phyloP scores from a whole-genome alignment of 208 protist genomes.

The Naegleria lovaniensis region DNA sequence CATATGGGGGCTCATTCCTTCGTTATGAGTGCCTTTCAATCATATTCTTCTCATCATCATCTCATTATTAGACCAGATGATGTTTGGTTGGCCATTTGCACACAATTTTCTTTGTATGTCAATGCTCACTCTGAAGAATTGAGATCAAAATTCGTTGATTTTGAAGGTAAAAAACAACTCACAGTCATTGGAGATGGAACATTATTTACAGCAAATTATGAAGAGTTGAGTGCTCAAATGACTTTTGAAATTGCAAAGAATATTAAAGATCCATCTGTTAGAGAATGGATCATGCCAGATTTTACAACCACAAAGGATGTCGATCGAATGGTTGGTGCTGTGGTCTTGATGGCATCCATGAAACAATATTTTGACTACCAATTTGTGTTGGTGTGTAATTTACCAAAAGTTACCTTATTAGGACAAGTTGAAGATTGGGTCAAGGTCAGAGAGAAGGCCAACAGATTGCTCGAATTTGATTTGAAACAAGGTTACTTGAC shows the following conservation, averaged over 20 bases:
- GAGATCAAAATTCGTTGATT: neutral
- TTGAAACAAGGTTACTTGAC: neutral
- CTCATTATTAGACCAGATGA: constrained; percentile 17
- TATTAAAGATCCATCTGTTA: neutral
- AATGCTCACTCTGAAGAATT: neutral
- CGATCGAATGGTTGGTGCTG: neutral
- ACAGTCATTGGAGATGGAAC: neutral
- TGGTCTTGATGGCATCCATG: neutral
- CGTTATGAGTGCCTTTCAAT: too few relatives aligned
- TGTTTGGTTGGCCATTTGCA: neutral
- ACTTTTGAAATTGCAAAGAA: neutral
- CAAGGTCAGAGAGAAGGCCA: neutral
- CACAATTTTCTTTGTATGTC: constrained; percentile 11
- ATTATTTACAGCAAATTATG: neutral
- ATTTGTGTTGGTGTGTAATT: neutral
- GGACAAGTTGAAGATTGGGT: neutral
- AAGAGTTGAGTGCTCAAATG: neutral
- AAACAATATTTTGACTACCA: constrained; percentile 7
- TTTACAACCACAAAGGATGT: neutral
- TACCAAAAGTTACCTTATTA: neutral
- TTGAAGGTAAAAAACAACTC: neutral
- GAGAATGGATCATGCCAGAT: constrained; percentile 11
- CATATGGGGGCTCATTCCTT: too few relatives aligned
- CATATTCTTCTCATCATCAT: too few relatives aligned
- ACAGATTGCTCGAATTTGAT: neutral